Evolutionary conservation across 2,329 filamentous ascomycete genomes (phyloP).

Genomic region (Xylaria sp.): DNA sequence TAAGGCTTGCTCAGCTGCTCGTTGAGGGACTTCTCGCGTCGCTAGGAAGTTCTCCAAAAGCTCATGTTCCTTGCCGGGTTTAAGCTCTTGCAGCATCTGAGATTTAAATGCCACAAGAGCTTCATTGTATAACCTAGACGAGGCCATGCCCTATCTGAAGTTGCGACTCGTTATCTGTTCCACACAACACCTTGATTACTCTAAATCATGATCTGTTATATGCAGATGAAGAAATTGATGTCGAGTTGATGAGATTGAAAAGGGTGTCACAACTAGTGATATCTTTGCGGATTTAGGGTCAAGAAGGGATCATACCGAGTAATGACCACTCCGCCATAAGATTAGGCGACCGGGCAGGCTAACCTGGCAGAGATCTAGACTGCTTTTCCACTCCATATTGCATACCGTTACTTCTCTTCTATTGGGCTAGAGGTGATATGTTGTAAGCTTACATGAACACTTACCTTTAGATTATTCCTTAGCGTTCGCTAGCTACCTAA

Average conservation of each 20-base stretch:
- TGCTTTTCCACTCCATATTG: too few species aligned
- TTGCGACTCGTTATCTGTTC: neutral
- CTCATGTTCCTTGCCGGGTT: constrained; percentile 8
- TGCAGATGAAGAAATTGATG: neutral
- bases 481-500: too few species aligned
- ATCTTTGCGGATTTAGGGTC: too few species aligned
- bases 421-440: too few species aligned
- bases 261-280: neutral
- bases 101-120: constrained; percentile 7
- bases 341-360: too few species aligned
- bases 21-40: constrained; percentile 3
- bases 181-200: neutral
- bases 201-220: neutral
- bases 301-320: too few species aligned
- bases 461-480: too few species aligned
- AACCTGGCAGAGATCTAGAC: too few species aligned
- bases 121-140: constrained; percentile 5
- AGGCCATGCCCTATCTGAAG: neutral
- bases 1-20: neutral
- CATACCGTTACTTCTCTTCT: too few species aligned
- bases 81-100: constrained; percentile 7
- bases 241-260: neutral
- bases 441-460: too few species aligned
- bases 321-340: too few species aligned
- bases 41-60: constrained; percentile 1